phyloP scores from a whole-genome alignment of 108 stramenopile species.

The Nannochloropsis granulata region DNA sequence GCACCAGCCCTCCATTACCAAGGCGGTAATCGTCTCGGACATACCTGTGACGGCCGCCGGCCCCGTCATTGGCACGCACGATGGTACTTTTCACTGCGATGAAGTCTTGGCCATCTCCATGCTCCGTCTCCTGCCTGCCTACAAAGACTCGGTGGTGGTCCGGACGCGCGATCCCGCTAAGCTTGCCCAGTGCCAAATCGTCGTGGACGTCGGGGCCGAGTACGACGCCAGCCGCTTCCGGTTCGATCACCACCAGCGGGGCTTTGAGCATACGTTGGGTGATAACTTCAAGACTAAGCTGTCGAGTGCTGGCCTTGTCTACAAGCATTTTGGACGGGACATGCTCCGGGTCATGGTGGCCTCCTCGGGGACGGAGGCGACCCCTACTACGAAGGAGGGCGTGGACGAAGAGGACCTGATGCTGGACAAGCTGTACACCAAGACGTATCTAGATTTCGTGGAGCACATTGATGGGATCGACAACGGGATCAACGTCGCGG shows the following conservation, averaged over 20 bases:
- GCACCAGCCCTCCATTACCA: too few relatives aligned
- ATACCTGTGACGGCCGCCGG: neutral
- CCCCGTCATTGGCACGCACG: constrained; percentile 65
- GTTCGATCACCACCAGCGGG: constrained; percentile 93
- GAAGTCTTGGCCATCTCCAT: constrained; percentile 69
- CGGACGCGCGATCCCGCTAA: constrained; percentile 63
- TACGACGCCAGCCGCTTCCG: constrained; percentile 64
- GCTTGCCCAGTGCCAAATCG: constrained; percentile 64
- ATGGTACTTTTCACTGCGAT: constrained; percentile 86
- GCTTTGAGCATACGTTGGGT: constrained; percentile 27
- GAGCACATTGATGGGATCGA: constrained; percentile 98
- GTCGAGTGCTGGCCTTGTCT: constrained; percentile 81
- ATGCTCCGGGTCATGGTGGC: constrained; percentile 31
- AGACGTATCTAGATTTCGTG: constrained; percentile 68
- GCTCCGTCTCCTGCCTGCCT: constrained; percentile 35
- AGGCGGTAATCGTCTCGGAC: neutral
- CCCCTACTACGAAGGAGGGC: neutral
- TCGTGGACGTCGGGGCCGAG: constrained; percentile 88
- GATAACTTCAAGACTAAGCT: constrained; percentile 51
- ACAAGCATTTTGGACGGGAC: constrained; percentile 86
- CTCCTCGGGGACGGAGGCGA: neutral
- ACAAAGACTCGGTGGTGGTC: constrained; percentile 56
- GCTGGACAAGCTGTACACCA: constrained; percentile 43
- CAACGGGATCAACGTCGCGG: constrained; percentile 75
- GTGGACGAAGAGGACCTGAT: neutral